These are phyloP conservation scores for Pyrenophora tritici-repentis DNA, from an alignment of 2,329 filamentous ascomycete genomes.

Conservation along the genomic window DNA sequence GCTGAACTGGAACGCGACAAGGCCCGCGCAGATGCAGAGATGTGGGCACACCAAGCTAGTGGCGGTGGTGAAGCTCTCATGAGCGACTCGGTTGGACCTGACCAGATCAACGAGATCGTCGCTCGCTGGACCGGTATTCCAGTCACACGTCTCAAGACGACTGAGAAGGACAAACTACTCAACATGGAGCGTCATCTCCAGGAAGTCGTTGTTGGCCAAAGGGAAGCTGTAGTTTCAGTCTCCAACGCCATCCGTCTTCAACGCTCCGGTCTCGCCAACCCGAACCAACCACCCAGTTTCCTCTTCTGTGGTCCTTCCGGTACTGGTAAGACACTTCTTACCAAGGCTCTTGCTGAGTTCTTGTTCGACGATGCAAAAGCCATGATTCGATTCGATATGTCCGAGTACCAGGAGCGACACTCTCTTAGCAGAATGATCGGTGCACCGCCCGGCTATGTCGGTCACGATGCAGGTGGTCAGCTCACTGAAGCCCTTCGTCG, in stretches of 20 bases:
- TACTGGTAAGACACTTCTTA: conserved; percentile 96
- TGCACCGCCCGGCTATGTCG: conserved; percentile 94
- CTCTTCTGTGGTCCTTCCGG: conserved; percentile 98
- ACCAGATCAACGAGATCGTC: conserved; percentile 99
- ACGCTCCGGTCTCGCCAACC: conserved; percentile 90
- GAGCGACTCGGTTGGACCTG: conserved; percentile 90
- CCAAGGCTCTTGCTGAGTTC: conserved; percentile 96
- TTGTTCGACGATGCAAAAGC: conserved; percentile 95
- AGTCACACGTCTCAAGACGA: conserved; percentile 88
- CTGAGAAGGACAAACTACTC: conserved; percentile 97
- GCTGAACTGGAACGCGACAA: conserved; percentile 81
- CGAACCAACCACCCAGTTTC: conserved; percentile 96
- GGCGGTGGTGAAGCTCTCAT: conserved; percentile 69
- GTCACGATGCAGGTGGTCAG: conserved; percentile 93
- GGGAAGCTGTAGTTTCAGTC: conserved; percentile 88
- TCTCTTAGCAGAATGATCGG: conserved; percentile 97
- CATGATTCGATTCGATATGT: conserved; percentile 99
- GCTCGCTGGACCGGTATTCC: conserved; percentile 98
- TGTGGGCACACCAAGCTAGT: conserved; percentile 61
- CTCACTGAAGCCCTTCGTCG: conserved; percentile 92
- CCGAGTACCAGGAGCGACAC: conserved; percentile 97
- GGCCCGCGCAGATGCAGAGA: conserved; percentile 73
- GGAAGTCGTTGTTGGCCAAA: conserved; percentile 89
- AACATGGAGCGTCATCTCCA: conserved; percentile 89
- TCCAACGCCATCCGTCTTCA: conserved; percentile 96